A percentile compares a stretch with the other conserved stretches of the same genome.
phyloP scores from a whole-genome alignment of 805 yeast species.

The Grigorovia humatica region DNA sequence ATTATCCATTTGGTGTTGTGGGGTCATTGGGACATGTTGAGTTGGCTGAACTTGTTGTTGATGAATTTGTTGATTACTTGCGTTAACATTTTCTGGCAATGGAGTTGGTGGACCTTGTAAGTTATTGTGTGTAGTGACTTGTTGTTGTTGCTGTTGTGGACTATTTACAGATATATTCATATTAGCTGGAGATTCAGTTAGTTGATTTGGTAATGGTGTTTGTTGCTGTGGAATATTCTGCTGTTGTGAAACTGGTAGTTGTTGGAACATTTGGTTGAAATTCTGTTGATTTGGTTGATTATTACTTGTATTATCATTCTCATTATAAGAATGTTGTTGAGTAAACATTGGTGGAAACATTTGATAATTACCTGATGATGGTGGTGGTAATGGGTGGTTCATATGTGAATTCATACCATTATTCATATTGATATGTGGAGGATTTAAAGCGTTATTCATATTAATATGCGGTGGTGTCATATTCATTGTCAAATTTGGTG shows the following conservation, averaged over 20 bases:
- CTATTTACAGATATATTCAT: not conserved
- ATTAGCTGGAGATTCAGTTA: not conserved
- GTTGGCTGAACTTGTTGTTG: constrained; percentile 3
- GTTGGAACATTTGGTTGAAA: not conserved
- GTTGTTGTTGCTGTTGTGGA: not conserved
- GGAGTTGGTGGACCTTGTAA: constrained; percentile 1
- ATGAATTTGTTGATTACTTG: not conserved
- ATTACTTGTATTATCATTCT: not conserved
- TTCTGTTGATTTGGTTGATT: constrained; percentile 1
- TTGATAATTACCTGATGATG: not conserved
- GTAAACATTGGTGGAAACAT: not conserved
- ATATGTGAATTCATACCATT: not conserved
- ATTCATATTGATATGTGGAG: not conserved
- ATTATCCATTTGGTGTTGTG: constrained; percentile 14
- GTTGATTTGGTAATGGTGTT: not conserved
- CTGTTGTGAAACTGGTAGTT: not conserved
- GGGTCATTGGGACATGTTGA: constrained; percentile 9
- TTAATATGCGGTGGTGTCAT: constrained; percentile 5
- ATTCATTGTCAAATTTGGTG: constrained; percentile 9
- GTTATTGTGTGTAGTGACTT: not conserved
- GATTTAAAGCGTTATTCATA: not conserved
- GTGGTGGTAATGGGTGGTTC: not conserved
- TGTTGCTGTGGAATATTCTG: not conserved
- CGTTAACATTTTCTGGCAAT: not conserved
- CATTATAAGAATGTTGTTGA: constrained; percentile 10